Conservation (phyloP, 1,284 basidiomycete species). For the Ustilago tritici region DNA sequence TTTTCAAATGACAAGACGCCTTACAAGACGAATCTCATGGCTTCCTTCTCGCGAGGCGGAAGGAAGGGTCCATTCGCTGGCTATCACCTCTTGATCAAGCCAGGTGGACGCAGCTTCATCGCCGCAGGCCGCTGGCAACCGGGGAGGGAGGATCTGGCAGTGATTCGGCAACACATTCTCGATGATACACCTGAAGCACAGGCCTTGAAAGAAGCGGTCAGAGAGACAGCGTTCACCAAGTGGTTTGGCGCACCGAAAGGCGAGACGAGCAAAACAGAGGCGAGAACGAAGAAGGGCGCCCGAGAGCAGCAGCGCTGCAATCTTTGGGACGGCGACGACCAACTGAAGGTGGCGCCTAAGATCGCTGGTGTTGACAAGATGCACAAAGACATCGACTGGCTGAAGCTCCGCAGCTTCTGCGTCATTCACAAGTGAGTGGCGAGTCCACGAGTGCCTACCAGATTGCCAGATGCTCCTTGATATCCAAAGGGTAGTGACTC, state of each 20-base stretch:
- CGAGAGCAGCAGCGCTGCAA: constrained; percentile 49
- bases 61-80: constrained; percentile 83
- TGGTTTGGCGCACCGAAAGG: constrained; percentile 77
- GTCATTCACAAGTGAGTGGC: constrained; percentile 77
- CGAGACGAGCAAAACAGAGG: constrained; percentile 16
- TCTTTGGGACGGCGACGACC: constrained; percentile 75
- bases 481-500: background rate
- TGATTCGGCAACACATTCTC: constrained; percentile 75
- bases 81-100: constrained; percentile 56
- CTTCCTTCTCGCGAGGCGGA: constrained; percentile 82
- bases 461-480: too few species aligned
- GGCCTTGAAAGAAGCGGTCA: constrained; percentile 78
- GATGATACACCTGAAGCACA: constrained; percentile 76
- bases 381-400: constrained; percentile 86
- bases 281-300: constrained; percentile 7
- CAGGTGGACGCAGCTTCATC: constrained; percentile 74
- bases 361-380: constrained; percentile 78
- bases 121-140: constrained; percentile 88
- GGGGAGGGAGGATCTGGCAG: constrained; percentile 80
- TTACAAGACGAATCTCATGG: constrained; percentile 84
- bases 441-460: background rate
- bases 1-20: constrained; percentile 94
- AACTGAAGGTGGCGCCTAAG: constrained; percentile 75
- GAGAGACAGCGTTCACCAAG: constrained; percentile 76
- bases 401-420: constrained; percentile 83